phyloP scores from a whole-genome alignment of 1,284 basidiomycete species.

The Apiotrichum mycotoxinovorans region DNA sequence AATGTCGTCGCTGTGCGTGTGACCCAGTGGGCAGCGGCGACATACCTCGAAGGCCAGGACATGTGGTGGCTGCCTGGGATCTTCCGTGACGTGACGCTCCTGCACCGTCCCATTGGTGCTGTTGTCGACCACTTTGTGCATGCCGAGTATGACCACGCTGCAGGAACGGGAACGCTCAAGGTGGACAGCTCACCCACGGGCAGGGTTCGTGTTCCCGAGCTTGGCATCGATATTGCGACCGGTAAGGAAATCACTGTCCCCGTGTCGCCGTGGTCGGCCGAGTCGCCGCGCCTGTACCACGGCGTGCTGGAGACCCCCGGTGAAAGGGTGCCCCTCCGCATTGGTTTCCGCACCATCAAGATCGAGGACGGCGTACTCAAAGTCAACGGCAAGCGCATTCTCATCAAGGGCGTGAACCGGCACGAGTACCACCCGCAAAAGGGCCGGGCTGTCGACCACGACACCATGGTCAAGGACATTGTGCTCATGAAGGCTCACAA shows the following conservation, averaged over 20 bases:
- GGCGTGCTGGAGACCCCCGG: slow-evolving; percentile 2
- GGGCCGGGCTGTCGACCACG: slow-evolving; percentile 17
- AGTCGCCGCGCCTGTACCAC: slow-evolving; percentile 21
- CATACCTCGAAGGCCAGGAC: slow-evolving; percentile 29
- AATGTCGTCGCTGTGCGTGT: slow-evolving; percentile 24
- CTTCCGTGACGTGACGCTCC: slow-evolving; percentile 24
- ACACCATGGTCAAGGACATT: slow-evolving; percentile 28
- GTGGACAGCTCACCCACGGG: slow-evolving; percentile 19
- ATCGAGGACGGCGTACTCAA: slow-evolving; percentile 20
- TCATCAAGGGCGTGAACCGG: slow-evolving; percentile 27
- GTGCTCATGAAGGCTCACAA: slow-evolving; percentile 28
- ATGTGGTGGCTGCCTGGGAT: slow-evolving; percentile 32
- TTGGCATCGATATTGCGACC: slow-evolving; percentile 18
- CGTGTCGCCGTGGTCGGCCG: slow-evolving; percentile 27
- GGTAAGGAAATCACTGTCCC: neutral
- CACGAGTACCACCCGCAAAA: slow-evolving; percentile 28
- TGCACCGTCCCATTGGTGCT: slow-evolving; percentile 18
- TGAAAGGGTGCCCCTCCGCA: slow-evolving; percentile 3
- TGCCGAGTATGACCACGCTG: slow-evolving; percentile 15
- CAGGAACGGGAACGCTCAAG: slow-evolving; percentile 18
- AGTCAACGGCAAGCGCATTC: slow-evolving; percentile 26
- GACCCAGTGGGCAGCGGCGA: slow-evolving; percentile 22
- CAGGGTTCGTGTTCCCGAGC: slow-evolving; percentile 21
- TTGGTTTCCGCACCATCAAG: slow-evolving; percentile 28
- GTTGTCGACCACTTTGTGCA: slow-evolving; percentile 26